Conservation (phyloP, 176 grass and related monocot genomes). For the Echinochloa phyllopogon region DNA sequence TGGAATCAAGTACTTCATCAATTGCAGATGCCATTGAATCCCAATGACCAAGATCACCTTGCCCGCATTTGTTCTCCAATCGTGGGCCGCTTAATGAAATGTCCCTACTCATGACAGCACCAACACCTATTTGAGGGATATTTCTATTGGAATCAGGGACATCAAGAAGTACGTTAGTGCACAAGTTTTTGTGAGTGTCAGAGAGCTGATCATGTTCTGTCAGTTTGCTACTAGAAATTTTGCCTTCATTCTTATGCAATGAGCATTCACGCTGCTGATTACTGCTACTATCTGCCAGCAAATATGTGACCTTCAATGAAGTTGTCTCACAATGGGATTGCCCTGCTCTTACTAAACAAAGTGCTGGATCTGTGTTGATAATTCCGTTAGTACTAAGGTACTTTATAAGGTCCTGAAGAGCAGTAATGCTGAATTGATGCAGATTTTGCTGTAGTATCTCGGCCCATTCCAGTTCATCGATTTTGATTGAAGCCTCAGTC, state of each 20-base stretch:
- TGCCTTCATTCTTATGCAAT: neutral
- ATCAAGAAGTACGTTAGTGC: neutral
- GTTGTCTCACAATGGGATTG: slow-evolving; percentile 33
- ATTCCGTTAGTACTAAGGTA: slow-evolving; percentile 29
- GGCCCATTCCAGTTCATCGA: slow-evolving; percentile 47
- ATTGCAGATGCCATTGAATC: slow-evolving; percentile 38
- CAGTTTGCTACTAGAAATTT: slow-evolving; percentile 9
- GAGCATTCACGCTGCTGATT: slow-evolving; percentile 13
- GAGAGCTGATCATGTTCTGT: slow-evolving; percentile 28
- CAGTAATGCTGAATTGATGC: slow-evolving; percentile 38
- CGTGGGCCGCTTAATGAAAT: neutral
- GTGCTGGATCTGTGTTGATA: slow-evolving; percentile 18
- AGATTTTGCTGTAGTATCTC: slow-evolving; percentile 54
- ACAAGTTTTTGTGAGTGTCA: slow-evolving; percentile 17
- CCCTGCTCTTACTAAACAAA: slow-evolving; percentile 47
- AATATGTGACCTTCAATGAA: slow-evolving; percentile 26
- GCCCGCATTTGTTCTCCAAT: slow-evolving; percentile 38
- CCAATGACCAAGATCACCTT: neutral
- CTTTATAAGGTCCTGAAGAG: slow-evolving; percentile 25
- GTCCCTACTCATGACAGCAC: slow-evolving; percentile 4
- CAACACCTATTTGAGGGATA: neutral
- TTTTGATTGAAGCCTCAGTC: slow-evolving; percentile 36
- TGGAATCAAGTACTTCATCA: slow-evolving; percentile 60
- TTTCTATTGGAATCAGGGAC: slow-evolving; percentile 9
- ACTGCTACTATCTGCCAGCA: slow-evolving; percentile 19